Evolutionary conservation across 495 filamentous ascomycete genomes (phyloP), one percentile per base, ranked within the genome.

Genomic region (Aspergillus cavernicola): DNA sequence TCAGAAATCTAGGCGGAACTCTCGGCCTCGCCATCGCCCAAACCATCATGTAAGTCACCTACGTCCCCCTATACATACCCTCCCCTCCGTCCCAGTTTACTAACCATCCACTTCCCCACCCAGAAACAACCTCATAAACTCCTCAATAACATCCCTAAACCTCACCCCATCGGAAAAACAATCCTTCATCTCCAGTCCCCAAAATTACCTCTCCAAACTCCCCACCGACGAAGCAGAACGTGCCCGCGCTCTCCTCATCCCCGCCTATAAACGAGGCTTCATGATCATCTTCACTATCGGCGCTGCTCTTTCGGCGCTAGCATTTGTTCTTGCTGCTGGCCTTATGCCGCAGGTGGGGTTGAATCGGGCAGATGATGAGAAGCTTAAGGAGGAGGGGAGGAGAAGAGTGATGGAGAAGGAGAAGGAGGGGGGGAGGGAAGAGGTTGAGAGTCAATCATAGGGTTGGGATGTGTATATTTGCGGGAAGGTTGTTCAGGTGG

Each of bases 21-120:
- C 66, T 82, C 29, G 79, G 77, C 5, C 69, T 82, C 9, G 78
- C 78, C 23, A 68, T 80, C 38, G 72, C 73, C 10, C 77, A 76
- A 13, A 79, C 78, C 28, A 67, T 81, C 24, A 67, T 81, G 75
- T 79, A 60, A n/a, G n/a, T n/a, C 50, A 63, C 19, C 13, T 16
- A 53, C 42, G 3, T 8, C 13, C 39, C 9, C 20, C 39, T 15
- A 5, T 28, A 1, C 13, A 3, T 26, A 3, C 10, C 39, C 12
- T 6, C n/a, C 7, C 12, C 13, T 22, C 12, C 9, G 18, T 10
- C 22, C 22, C 38, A 22, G 28, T 28, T 23, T 1, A n/a, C 16
- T 26, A 42, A 42, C 39, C 20, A 6, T 18, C 26, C n/a, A n/a
- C n/a, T n/a, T n/a, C n/a, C n/a, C n/a, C n/a, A n/a, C 22, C 18